Base-by-base conservation (phyloP, 2,329 filamentous ascomycete species). In the Calonectria montana region DNA sequence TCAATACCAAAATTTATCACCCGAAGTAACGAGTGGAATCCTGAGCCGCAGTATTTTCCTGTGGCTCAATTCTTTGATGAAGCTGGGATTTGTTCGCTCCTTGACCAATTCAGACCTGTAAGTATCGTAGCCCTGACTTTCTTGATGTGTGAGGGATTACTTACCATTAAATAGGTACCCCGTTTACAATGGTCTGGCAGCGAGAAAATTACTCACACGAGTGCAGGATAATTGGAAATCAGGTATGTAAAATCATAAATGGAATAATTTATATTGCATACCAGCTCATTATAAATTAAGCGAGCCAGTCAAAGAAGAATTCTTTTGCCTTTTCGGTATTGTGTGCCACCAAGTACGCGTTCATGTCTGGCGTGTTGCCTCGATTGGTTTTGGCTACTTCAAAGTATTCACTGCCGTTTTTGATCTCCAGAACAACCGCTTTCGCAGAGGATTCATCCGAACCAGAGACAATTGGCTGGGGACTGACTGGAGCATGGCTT, bases 51-150 rank as follows among this genome's bases (percentile, higher is more conserved):
- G 71, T 27, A 59, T 73, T 3, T 73, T 73, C 16, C 62, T 59
- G 69, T 73, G 71, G 71, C 62, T 73, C n/a, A 73, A 73, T 15
- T 66, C 71, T 21, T 15, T 73, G 16, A 69, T 73, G 71, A 72
- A 45, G 16, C 37, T 65, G 8, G 71, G 71, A 1, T 73, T 72
- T n/a, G 41, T 2, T 31, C 43, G 23, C 3, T 23, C 45, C 15
- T 57, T 73, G 59, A 73, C 71, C 2, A 65, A 73, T 35, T 18
- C 41, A 15, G 53, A 59, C 37, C 16, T 59, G 53, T 12, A 35
- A 10, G 31, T 35, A 12, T 35, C 13, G 31, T 35, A 12, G 3
- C 31, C 6, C 10, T 35, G 31, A 3, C 10, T 35, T 35, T 35
- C 6, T 12, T 35, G 31, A 35, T 35, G 3, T 9, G 6, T 12